These are phyloP conservation scores for Pseudohalonectria lignicola DNA, from an alignment of 2,329 filamentous ascomycete species.

Conservation along the genomic window DNA sequence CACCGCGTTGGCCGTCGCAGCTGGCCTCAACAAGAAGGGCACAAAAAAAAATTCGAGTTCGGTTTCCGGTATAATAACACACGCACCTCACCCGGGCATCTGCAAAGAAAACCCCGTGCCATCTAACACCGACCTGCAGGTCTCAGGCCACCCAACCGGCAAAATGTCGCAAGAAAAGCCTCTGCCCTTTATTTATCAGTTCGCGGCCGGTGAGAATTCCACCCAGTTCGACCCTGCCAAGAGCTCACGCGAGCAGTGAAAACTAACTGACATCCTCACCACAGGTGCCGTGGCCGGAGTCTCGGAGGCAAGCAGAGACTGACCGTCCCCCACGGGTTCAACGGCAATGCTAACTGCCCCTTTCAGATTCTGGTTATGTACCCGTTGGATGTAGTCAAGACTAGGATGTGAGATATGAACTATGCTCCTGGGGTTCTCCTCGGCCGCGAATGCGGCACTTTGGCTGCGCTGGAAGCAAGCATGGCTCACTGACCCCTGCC, in stretches of 20 bases:
- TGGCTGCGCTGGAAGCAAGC: no score
- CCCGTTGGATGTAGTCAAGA: constrained; percentile 97
- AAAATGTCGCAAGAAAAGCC: constrained; percentile 64
- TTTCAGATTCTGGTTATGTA: constrained; percentile 87
- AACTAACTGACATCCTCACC: constrained; percentile 14
- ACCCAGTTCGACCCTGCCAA: not conserved
- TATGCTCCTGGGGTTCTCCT: no score
- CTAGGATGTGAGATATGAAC: constrained; percentile 63
- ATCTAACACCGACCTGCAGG: no score
- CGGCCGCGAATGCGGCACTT: constrained; percentile 1
- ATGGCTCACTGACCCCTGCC: no score
- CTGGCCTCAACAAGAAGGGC: no score
- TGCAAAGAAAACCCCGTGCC: no score
- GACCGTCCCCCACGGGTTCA: constrained; percentile 3
- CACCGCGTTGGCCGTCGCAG: no score
- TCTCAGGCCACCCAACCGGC: no score
- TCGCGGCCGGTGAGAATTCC: constrained; percentile 64
- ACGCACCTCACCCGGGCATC: no score
- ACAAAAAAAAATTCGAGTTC: no score
- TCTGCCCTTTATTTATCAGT: constrained; percentile 88
- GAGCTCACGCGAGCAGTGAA: constrained; percentile 4
- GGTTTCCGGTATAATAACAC: no score
- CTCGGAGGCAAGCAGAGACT: constrained; percentile 63
- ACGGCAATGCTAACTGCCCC: no score
- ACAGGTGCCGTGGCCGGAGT: constrained; percentile 89